These are phyloP conservation scores for Hymenoscyphus linearis DNA, from an alignment of 2,329 filamentous ascomycete genomes.

Conservation along the genomic window DNA sequence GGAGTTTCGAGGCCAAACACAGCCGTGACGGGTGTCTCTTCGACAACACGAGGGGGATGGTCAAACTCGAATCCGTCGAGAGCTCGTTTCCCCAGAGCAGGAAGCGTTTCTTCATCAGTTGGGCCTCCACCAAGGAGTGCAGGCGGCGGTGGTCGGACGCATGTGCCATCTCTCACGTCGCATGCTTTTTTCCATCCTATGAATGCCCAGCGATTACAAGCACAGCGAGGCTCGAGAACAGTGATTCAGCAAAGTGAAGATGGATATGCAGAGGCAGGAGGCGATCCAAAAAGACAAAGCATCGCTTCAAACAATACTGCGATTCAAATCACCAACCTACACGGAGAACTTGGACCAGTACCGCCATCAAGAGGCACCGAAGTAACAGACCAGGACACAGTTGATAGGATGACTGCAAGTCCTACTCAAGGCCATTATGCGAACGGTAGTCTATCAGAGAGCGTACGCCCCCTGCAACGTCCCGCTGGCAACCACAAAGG, in stretches of 20 bases:
- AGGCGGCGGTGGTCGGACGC: constrained; percentile 74
- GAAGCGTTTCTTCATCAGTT: constrained; percentile 34
- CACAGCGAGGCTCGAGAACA: constrained; percentile 60
- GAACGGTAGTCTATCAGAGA: constrained; percentile 65
- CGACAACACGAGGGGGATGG: constrained; percentile 41
- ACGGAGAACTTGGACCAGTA: constrained; percentile 48
- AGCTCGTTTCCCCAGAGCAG: constrained; percentile 48
- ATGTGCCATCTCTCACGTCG: constrained; percentile 83
- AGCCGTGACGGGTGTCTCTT: constrained; percentile 47
- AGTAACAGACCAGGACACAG: constrained; percentile 67
- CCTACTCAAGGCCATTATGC: constrained; percentile 56
- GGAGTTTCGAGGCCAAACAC: constrained; percentile 48
- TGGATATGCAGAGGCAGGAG: constrained; percentile 39
- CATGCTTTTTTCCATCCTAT: constrained; percentile 94
- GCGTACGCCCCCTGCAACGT: constrained; percentile 62
- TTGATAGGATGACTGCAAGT: constrained; percentile 67
- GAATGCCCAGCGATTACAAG: constrained; percentile 92
- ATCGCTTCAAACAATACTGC: constrained; percentile 44
- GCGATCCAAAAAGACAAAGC: constrained; percentile 51
- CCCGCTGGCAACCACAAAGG: constrained; percentile 33
- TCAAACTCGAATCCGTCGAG: constrained; percentile 44
- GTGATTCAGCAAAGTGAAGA: constrained; percentile 36
- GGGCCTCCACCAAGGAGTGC: constrained; percentile 59
- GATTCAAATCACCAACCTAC: constrained; percentile 25
- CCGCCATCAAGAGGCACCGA: constrained; percentile 76